Base-by-base conservation (phyloP, 441 rosid genomes). In the Aquilaria agallochum region DNA sequence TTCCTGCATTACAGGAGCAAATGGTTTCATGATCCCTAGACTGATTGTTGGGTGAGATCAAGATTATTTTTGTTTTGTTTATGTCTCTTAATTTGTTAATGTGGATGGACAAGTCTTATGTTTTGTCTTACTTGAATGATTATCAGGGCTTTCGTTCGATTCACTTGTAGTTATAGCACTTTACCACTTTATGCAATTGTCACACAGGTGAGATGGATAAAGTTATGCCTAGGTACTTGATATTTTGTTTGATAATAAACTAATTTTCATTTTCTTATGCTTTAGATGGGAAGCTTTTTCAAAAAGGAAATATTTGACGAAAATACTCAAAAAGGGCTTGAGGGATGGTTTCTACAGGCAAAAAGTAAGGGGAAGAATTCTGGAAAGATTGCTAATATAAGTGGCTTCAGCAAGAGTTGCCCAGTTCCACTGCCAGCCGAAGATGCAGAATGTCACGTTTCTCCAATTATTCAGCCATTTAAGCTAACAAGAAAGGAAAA, bases 141-240 rank as follows among this genome's bases (percentile, higher is more conserved):
- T 8, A 4, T 36, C 62, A 92, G 81, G 72, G 80, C 55, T 4
- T 13, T 76, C 44, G 65, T 93, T 65, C 98, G 90, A 85, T 81
- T 88, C 68, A 82, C 90, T 12, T 90, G 98, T 75, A 89, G 97
- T 76, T 94, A 90, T 76, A 90, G 98, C 68, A 94, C 97, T 58
- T 80, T 94, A 60, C 97, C 98, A 0, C 92, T 94, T 14, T 94
- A 94, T 45, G 98, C 94, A 11, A 77, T 89, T 9, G 96, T 85
- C 40, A 83, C 96, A 31, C 98, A 88, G 92, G 98, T 93, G 62
- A 50, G 32, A 8, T 36, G 47, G 27, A 44, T 34, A 10, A 36
- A n/a, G 8, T 12, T 13, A 9, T 9, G 6, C 31, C 2, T 45
- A 46, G 9, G 9, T 30, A n/a, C 51, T 32, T 60, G 11, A 32